Evolutionary conservation across 805 yeast species (phyloP).

Genomic region (Ogataea trehaloabstinens): DNA sequence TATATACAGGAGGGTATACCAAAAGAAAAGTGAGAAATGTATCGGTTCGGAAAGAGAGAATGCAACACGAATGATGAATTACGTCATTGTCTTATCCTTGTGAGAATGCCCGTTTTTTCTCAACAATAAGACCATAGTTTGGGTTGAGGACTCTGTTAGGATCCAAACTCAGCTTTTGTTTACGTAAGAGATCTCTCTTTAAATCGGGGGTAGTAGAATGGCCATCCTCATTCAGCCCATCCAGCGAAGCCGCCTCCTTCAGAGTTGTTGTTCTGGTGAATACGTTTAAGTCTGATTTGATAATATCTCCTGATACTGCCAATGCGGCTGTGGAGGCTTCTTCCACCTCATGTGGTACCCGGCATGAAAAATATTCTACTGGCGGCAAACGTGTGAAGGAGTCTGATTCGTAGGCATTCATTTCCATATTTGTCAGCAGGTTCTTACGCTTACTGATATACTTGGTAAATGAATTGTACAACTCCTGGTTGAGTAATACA

Average conservation of each 20-base stretch:
- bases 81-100: too few relatives aligned
- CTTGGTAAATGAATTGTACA: not conserved
- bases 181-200: constrained; percentile 9
- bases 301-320: not conserved
- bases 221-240: not conserved
- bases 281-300: not conserved
- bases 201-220: not conserved
- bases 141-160: constrained; percentile 17
- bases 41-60: too few relatives aligned
- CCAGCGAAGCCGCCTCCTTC: constrained; percentile 1
- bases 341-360: not conserved
- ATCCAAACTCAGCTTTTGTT: constrained; percentile 15
- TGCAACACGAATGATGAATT: too few relatives aligned
- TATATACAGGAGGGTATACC: too few relatives aligned
- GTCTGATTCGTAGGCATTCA: not conserved
- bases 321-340: not conserved
- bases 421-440: not conserved
- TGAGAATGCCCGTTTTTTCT: not conserved
- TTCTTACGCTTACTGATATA: not conserved
- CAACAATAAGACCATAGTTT: not conserved
- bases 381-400: not conserved
- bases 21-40: too few relatives aligned
- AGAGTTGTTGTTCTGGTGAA: not conserved
- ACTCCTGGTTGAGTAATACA: not conserved
- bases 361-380: not conserved